Conservation (phyloP, 371 early-diverging fungal species). For the Mucor indicus region DNA sequence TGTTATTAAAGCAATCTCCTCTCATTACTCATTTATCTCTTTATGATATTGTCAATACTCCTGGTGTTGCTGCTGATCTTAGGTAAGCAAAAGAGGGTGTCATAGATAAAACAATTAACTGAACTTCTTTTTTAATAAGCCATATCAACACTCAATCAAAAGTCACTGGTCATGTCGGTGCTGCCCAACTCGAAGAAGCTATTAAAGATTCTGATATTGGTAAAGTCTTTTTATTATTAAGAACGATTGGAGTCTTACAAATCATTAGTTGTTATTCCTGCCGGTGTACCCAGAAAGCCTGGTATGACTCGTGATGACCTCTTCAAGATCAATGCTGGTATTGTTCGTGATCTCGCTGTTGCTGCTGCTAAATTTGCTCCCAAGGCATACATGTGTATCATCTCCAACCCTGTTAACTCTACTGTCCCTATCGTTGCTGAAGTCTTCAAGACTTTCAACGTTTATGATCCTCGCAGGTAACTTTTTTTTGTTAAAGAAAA, state of each 20-base stretch:
- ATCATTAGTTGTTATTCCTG: slow-evolving; percentile 97
- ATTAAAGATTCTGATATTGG: slow-evolving; percentile 46
- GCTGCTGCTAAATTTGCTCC: slow-evolving; percentile 76
- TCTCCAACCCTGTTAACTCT: slow-evolving; percentile 99
- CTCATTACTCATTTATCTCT: slow-evolving; percentile 62
- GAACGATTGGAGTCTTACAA: too few relatives aligned
- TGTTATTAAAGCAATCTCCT: slow-evolving; percentile 78
- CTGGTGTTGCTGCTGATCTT: slow-evolving; percentile 77
- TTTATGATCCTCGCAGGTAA: slow-evolving; percentile 86
- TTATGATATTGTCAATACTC: slow-evolving; percentile 76
- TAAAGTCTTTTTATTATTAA: slow-evolving; percentile 22
- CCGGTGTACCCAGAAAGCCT: slow-evolving; percentile 99
- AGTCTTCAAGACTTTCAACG: slow-evolving; percentile 86
- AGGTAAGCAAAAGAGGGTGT: slow-evolving; percentile 23
- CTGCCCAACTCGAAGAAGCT: slow-evolving; percentile 42
- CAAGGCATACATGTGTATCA: slow-evolving; percentile 93
- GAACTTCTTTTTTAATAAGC: slow-evolving; percentile 11
- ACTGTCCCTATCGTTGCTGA: slow-evolving; percentile 98
- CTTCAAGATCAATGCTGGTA: slow-evolving; percentile 97
- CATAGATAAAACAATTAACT: too few relatives aligned
- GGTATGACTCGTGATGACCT: slow-evolving; percentile 99
- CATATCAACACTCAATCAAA: slow-evolving; percentile 74
- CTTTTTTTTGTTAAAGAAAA: too few relatives aligned
- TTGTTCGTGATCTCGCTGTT: slow-evolving; percentile 84
- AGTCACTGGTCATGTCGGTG: slow-evolving; percentile 54